Conservation (phyloP, 441 rosid genomes). For the Cnidoscolus chayamansa region DNA sequence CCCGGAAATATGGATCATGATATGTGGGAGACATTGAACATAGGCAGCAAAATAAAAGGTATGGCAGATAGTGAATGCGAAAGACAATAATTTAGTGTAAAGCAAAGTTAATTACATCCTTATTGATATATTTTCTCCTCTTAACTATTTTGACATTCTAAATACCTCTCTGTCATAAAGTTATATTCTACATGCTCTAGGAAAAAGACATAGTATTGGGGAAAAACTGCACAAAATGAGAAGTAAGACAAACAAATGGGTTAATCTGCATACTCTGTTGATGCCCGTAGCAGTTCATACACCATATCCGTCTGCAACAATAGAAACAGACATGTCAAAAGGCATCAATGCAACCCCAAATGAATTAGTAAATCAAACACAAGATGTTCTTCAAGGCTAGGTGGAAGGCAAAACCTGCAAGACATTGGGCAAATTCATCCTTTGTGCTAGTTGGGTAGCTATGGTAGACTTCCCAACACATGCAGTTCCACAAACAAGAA, state of each 20-base stretch:
- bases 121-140: background rate
- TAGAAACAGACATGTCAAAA: slow-evolving; percentile 20
- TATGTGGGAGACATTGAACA: background rate
- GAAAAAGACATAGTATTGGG: background rate
- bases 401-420: slow-evolving; percentile 56
- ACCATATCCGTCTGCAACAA: slow-evolving; percentile 92
- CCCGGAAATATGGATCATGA: background rate
- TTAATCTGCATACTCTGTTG: slow-evolving; percentile 70
- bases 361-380: slow-evolving; percentile 12
- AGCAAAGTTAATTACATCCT: background rate
- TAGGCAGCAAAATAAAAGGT: background rate
- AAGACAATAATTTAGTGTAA: background rate
- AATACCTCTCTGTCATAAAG: background rate
- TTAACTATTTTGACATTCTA: background rate
- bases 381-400: background rate
- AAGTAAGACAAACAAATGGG: slow-evolving; percentile 10
- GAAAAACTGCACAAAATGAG: background rate
- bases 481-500: slow-evolving; percentile 98
- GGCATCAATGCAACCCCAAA: slow-evolving; percentile 18
- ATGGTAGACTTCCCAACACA: slow-evolving; percentile 97
- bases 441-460: slow-evolving; percentile 97
- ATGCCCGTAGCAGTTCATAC: slow-evolving; percentile 85
- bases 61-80: background rate
- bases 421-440: slow-evolving; percentile 96
- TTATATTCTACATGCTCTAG: slow-evolving; percentile 6